Conservation (phyloP, 2,329 filamentous ascomycete genomes). For the Fusarium pseudoanthophilum region DNA sequence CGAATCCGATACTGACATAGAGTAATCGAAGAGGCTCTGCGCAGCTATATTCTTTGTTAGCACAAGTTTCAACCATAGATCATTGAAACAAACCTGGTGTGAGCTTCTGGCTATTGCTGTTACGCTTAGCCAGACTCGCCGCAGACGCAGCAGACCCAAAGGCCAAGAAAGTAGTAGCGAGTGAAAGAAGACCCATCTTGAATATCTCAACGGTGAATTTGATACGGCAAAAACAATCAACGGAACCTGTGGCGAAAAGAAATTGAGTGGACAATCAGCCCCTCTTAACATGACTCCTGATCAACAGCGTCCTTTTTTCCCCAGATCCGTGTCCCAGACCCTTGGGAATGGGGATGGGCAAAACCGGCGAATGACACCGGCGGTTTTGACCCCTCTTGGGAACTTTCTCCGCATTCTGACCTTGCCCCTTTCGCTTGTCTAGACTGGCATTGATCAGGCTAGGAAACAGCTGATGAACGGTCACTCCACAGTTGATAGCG, state of each 20-base stretch:
- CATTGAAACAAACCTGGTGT: not conserved
- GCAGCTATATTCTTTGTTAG: not conserved
- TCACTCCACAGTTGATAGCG: conserved; percentile 13
- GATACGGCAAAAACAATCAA: not conserved
- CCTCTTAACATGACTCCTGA: conserved; percentile 11
- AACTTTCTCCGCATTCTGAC: conserved; percentile 6
- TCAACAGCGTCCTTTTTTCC: not conserved
- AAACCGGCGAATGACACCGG: conserved; percentile 20
- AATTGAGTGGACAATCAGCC: not conserved
- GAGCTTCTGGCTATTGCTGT: conserved; percentile 1
- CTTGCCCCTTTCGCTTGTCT: not conserved
- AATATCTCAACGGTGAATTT: not conserved
- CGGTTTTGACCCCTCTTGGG: not conserved
- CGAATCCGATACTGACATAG: conserved; percentile 53
- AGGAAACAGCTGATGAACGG: conserved; percentile 2
- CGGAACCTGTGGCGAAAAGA: not conserved
- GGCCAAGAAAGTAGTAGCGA: conserved; percentile 12
- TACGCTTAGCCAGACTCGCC: conserved; percentile 9
- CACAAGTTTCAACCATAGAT: rapidly evolving
- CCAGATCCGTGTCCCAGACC: not conserved
- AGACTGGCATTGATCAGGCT: not conserved
- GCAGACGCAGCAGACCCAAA: conserved; percentile 3
- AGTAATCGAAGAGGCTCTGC: conserved; percentile 40
- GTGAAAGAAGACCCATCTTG: conserved; percentile 16
- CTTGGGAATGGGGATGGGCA: not conserved